Base-by-base conservation (phyloP, 148 eudicot genomes). In the Persicaria tinctoria region DNA sequence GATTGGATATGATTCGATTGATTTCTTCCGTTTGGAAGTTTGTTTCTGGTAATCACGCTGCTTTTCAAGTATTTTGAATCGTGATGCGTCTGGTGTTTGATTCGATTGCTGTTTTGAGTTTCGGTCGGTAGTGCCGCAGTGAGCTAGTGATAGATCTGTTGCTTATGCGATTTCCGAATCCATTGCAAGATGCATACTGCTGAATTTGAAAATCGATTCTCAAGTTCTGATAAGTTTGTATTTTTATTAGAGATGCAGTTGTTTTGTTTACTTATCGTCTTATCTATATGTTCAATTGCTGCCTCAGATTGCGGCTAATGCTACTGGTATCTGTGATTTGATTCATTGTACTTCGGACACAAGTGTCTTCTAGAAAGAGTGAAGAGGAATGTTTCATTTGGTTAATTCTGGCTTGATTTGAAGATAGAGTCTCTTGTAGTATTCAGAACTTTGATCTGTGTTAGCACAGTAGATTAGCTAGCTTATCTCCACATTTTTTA, bases 141-240 rank as follows among this genome's bases (percentile, higher is more conserved):
- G 41, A 32, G 41, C 41, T 32, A 32, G 50, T 69, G 11, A 69
- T 71, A 50, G 51, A 71, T 71, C 51, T 71, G 74, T 16, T 71
- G 55, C 12, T 47, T 71, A 23, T 50, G 8, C 51, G 50, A 5
- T 69, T 69, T 13, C 8, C 18, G 54, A 38, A 27, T 17, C 17
- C 32, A 47, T 70, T 70, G 11, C 55, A 17, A 71, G 54, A 47
- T 71, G 54, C 73, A 0, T 70, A n/a, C 53, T 46, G 53, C 46
- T 45, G 9, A 6, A 46, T 14, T 70, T 70, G 23, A 10, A 16
- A n/a, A 2, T 5, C 32, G 14, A 46, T 70, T 70, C 50, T 45
- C 50, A 46, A 70, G 51, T 70, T 71, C 54, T 71, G 5, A n/a
- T 18, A 18, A 47, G 16, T 8, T 70, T 46, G 5, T 16, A n/a